These are phyloP conservation scores for Corynascus novoguineensis DNA, from an alignment of 495 filamentous ascomycete genomes.

Conservation along the genomic window DNA sequence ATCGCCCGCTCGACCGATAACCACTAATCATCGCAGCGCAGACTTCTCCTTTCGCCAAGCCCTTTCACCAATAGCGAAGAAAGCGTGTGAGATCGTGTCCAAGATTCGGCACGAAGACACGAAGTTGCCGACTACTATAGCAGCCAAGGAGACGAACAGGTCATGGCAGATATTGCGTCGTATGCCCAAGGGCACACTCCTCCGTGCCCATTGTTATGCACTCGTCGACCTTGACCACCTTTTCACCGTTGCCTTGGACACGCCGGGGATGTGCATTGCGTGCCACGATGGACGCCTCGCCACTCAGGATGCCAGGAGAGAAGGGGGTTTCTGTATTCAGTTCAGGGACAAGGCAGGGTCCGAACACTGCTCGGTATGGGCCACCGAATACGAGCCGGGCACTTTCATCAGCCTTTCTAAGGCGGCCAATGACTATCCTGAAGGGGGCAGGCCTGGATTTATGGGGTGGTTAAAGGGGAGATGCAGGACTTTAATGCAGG, in stretches of 20 bases:
- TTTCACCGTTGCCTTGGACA: constrained; percentile 62
- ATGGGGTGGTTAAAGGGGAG: constrained; percentile 69
- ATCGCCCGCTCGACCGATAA: not conserved
- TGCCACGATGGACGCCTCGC: constrained; percentile 47
- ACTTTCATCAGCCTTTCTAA: constrained; percentile 53
- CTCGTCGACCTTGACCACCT: constrained; percentile 84
- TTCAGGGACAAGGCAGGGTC: constrained; percentile 30
- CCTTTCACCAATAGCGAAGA: constrained; percentile 44
- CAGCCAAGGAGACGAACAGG: constrained; percentile 70
- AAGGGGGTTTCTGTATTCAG: constrained; percentile 50
- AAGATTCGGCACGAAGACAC: constrained; percentile 74
- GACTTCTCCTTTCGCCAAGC: constrained; percentile 52
- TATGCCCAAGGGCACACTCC: constrained; percentile 86
- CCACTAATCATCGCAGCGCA: constrained; percentile 1
- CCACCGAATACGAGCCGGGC: constrained; percentile 46
- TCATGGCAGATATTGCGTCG: constrained; percentile 77
- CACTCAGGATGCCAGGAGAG: constrained; percentile 40
- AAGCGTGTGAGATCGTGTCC: constrained; percentile 71
- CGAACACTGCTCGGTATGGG: constrained; percentile 10
- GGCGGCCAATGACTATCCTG: constrained; percentile 69
- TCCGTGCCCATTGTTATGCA: constrained; percentile 85
- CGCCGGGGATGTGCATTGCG: constrained; percentile 67
- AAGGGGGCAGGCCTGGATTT: constrained; percentile 64
- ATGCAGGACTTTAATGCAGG: constrained; percentile 52
- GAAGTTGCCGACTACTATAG: constrained; percentile 56